Evolutionary conservation across 768 basidiomycete species (phyloP), one percentile per base, ranked within the genome.

Genomic region (Boletales sp.): DNA sequence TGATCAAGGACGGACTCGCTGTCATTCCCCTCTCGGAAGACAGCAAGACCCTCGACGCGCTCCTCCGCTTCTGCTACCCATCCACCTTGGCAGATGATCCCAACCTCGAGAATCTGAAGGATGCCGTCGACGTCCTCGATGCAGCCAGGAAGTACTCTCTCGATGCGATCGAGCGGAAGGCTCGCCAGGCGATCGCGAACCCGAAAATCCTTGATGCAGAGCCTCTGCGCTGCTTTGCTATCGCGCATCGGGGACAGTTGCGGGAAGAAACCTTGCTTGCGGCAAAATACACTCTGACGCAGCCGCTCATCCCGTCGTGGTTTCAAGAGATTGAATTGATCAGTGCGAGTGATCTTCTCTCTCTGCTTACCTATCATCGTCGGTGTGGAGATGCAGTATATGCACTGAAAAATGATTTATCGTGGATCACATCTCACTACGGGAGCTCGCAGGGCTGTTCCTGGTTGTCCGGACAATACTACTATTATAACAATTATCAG

Each of bases 211-310:
- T 61, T 10, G 51, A 63, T 6, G 47, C 18, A 4, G 59, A 62
- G 5, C 56, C 70, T 0, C 15, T 72, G 10, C 60, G 64, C 1
- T 60, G 63, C 17, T 72, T 66, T 48, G 69, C 65, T 1, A 60
- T 72, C 6, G 67, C 68, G 1, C 54, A 57, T 41, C 59, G 50
- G 13, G 64, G 62, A 12, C 30, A 48, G 1, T 49, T 66, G 33
- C 46, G 45, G n/a, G 54, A 57, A 6, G 60, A 70, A 35, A 62
- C 63, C 0, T 32, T 55, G 6, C 49, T 62, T 4, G 66, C 71
- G n/a, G 67, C 71, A 5, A 62, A 51, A 17, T 49, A 55, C 28
- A 66, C 70, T 7, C 49, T 72, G 44, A 45, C 54, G 21, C 47
- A 56, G 17, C 60, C 70, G 0, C 51, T 69, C 35, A 55, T 60